Conservation (phyloP, 1,139 yeast genomes). For the Scheffersomyces illinoinensis region DNA sequence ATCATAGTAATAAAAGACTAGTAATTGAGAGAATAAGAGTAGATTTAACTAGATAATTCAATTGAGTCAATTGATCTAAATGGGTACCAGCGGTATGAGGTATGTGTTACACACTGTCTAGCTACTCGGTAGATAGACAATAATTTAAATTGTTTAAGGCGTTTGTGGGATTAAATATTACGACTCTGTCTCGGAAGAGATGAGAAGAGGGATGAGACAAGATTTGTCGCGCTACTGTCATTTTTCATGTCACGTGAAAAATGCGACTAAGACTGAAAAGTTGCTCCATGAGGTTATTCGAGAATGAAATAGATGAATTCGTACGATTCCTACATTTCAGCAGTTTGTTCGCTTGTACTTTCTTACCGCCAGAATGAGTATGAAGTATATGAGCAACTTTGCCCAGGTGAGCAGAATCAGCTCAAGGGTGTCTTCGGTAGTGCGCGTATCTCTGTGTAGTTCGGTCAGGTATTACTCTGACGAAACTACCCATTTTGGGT, state of each 20-base stretch:
- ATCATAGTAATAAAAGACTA: neutral
- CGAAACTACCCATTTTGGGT: constrained; percentile 88
- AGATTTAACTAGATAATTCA: neutral
- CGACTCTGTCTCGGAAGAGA: too few relatives aligned
- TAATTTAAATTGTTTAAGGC: too few relatives aligned
- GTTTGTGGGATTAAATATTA: too few relatives aligned
- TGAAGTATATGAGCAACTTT: neutral
- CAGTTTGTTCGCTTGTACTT: neutral
- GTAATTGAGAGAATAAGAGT: neutral
- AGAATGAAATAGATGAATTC: neutral
- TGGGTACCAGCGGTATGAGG: neutral
- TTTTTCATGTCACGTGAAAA: neutral
- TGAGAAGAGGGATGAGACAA: neutral
- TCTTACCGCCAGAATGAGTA: neutral
- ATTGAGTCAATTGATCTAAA: neutral
- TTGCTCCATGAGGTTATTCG: neutral
- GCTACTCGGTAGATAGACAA: neutral
- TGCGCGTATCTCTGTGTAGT: neutral
- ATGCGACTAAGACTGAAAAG: neutral
- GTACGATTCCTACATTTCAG: neutral
- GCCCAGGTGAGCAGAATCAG: neutral
- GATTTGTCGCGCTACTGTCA: neutral
- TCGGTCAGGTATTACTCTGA: constrained; percentile 2
- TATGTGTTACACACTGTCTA: neutral
- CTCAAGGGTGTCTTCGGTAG: neutral